phyloP scores from a whole-genome alignment of 495 filamentous ascomycete genomes.

The Neurospora intermedia region DNA sequence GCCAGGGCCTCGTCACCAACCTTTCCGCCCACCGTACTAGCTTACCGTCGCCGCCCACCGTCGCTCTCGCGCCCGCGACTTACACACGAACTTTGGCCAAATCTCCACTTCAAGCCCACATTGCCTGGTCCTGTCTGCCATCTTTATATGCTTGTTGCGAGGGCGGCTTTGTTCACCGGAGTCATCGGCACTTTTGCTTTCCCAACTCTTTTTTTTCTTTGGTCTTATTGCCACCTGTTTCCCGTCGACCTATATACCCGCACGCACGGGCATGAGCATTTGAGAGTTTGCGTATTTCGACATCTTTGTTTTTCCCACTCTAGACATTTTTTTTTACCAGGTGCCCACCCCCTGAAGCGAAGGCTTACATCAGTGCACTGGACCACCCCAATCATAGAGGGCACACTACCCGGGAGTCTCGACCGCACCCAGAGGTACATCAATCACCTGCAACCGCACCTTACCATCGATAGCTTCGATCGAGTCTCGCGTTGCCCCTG shows the following conservation, averaged over 20 bases:
- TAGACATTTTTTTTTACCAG: neutral
- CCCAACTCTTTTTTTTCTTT: conserved; percentile 10
- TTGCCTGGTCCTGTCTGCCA: conserved; percentile 5
- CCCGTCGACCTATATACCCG: neutral
- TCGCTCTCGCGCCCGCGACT: conserved; percentile 8
- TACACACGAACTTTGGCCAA: conserved; percentile 12
- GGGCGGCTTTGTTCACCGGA: conserved; percentile 14
- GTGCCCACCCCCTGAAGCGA: neutral
- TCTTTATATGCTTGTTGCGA: neutral
- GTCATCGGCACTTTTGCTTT: conserved; percentile 12
- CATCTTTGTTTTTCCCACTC: neutral
- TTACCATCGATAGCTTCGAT: neutral
- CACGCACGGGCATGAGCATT: neutral
- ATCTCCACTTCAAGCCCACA: conserved; percentile 28
- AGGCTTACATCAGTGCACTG: neutral
- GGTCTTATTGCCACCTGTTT: conserved; percentile 7
- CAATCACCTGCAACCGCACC: neutral
- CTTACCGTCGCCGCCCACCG: neutral
- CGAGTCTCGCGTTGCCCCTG: neutral
- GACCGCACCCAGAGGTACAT: neutral
- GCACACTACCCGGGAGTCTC: neutral
- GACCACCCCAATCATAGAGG: neutral
- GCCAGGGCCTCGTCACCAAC: neutral
- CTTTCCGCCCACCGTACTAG: neutral
- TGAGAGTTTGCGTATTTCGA: neutral